These are phyloP conservation scores for Drechslerella coelobrocha DNA, from an alignment of 2,329 filamentous ascomycete genomes.

Conservation along the genomic window DNA sequence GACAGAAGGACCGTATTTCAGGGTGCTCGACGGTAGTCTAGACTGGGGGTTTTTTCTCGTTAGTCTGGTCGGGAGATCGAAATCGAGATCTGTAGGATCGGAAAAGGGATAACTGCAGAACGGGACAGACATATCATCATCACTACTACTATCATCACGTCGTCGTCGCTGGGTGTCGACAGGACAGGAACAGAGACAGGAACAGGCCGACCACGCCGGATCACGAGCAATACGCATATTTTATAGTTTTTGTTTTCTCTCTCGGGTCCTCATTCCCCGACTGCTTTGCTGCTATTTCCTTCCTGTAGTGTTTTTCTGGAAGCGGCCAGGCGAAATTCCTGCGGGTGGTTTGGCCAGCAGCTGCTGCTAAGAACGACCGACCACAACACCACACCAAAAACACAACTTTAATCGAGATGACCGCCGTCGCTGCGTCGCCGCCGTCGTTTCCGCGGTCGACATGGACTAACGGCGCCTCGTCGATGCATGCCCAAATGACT, in stretches of 20 bases:
- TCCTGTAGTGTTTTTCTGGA: too few species aligned
- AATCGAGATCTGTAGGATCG: background rate
- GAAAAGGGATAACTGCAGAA: background rate
- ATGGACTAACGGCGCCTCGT: conserved; percentile 44
- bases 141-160: background rate
- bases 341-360: background rate
- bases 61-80: background rate
- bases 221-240: background rate
- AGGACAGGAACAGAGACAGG: too few species aligned
- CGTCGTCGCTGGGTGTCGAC: background rate
- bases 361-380: background rate
- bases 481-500: conserved; percentile 65
- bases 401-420: conserved; percentile 41
- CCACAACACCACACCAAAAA: background rate
- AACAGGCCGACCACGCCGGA: background rate
- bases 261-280: background rate
- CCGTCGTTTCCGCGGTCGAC: conserved; percentile 50
- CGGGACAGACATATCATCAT: too few species aligned
- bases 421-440: conserved; percentile 49
- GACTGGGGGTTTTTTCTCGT: background rate
- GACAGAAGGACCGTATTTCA: too few species aligned
- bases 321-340: conserved; percentile 4
- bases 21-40: too few species aligned
- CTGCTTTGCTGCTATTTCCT: too few species aligned
- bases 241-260: too few species aligned